phyloP scores from a whole-genome alignment of 139 green algal genomes.

The Coccomyxa sp. region DNA sequence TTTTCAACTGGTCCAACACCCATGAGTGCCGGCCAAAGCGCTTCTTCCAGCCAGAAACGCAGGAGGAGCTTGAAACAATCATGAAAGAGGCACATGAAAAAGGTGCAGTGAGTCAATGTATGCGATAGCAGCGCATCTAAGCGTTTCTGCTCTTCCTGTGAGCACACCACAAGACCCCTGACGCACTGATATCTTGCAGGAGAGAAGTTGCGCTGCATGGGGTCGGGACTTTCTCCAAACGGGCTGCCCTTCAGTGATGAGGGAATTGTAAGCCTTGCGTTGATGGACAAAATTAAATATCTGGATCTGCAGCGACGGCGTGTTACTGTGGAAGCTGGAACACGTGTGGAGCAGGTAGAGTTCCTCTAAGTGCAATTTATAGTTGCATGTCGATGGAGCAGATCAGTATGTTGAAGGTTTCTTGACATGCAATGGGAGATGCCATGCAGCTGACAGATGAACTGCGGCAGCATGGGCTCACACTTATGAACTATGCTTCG shows the following conservation, averaged over 20 bases:
- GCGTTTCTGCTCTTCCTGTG: neutral
- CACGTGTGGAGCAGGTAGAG: slow-evolving; percentile 62
- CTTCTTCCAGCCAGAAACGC: slow-evolving; percentile 78
- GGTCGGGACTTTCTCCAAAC: slow-evolving; percentile 86
- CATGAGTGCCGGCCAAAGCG: slow-evolving; percentile 59
- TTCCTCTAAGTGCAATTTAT: neutral
- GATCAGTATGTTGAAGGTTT: neutral
- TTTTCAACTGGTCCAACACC: slow-evolving; percentile 95
- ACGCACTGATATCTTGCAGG: neutral
- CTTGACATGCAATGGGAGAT: neutral
- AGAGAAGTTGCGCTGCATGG: slow-evolving; percentile 67
- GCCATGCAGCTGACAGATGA: slow-evolving; percentile 51
- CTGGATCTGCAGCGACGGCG: slow-evolving; percentile 67
- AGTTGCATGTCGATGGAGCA: neutral
- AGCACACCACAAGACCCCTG: neutral
- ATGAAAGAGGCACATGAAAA: slow-evolving; percentile 52
- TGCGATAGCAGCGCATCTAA: neutral
- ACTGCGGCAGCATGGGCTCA: slow-evolving; percentile 79
- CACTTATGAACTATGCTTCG: slow-evolving; percentile 92
- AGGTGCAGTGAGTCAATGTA: slow-evolving; percentile 5
- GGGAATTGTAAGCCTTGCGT: slow-evolving; percentile 86
- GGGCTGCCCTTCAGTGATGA: slow-evolving; percentile 74
- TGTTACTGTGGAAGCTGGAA: slow-evolving; percentile 70
- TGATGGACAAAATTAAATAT: slow-evolving; percentile 82
- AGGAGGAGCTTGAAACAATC: slow-evolving; percentile 77